Conservation (phyloP, 1,139 yeast genomes). For the Debaryomyces subglobosus region DNA sequence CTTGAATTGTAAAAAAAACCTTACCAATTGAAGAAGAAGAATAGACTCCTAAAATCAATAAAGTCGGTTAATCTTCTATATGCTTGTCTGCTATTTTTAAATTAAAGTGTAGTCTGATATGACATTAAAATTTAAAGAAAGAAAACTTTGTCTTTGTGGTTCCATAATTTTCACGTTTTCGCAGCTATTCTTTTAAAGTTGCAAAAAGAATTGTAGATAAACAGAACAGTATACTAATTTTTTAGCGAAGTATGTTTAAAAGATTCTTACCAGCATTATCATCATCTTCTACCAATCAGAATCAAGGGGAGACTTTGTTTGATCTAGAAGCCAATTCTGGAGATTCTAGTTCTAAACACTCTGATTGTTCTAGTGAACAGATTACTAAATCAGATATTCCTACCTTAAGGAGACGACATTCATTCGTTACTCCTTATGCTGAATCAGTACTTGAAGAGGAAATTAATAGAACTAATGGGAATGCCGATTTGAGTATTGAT, state of each 20-base stretch:
- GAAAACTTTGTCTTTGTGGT: neutral
- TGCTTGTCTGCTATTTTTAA: no score
- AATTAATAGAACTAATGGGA: slow-evolving; percentile 8
- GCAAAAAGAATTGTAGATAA: neutral
- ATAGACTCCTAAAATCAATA: neutral
- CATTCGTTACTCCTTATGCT: slow-evolving; percentile 11
- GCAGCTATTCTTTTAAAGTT: neutral
- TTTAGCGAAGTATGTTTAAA: slow-evolving; percentile 5
- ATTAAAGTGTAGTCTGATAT: no score
- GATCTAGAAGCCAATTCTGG: neutral
- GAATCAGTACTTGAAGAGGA: slow-evolving; percentile 11
- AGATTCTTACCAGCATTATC: slow-evolving; percentile 6
- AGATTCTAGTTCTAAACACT: slow-evolving; percentile 9
- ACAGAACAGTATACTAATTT: neutral
- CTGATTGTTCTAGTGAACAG: slow-evolving; percentile 10
- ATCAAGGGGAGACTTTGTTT: neutral
- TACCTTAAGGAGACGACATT: slow-evolving; percentile 12
- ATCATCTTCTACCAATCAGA: neutral
- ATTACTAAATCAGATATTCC: slow-evolving; percentile 9
- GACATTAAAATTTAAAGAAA: no score
- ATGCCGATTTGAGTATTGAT: slow-evolving; percentile 14
- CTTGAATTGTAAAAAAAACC: neutral
- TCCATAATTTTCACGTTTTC: neutral
- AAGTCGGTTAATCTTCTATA: neutral
- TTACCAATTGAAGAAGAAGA: neutral